A percentile compares a stretch with the other conserved stretches of the same genome.
Conservation (phyloP, 2,329 filamentous ascomycete genomes). For the Colletotrichum agaves region DNA sequence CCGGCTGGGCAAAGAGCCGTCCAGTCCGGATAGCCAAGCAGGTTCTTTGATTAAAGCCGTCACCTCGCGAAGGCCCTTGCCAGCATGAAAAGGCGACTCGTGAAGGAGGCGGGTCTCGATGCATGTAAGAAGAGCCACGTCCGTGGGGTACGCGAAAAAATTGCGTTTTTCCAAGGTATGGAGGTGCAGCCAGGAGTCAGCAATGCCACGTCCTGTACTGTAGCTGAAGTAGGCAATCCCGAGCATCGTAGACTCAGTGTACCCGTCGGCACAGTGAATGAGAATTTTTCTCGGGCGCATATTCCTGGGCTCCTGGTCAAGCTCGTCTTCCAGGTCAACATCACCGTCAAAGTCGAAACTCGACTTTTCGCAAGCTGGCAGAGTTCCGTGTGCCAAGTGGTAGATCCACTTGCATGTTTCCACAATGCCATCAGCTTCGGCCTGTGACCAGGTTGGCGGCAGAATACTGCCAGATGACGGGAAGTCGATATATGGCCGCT, state of each 20-base stretch:
- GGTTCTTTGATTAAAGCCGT: constrained; percentile 71
- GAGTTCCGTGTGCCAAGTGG: constrained; percentile 77
- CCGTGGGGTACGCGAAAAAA: constrained; percentile 94
- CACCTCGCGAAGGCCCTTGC: constrained; percentile 63
- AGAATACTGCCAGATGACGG: constrained; percentile 94
- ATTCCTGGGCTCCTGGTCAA: constrained; percentile 24
- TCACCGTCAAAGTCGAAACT: constrained; percentile 62
- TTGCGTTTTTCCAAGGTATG: constrained; percentile 86
- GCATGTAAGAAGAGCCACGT: constrained; percentile 82
- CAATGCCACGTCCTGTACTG: constrained; percentile 81
- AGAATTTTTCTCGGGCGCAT: constrained; percentile 74
- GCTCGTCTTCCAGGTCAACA: constrained; percentile 59
- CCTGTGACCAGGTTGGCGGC: constrained; percentile 83
- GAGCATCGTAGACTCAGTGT: constrained; percentile 92
- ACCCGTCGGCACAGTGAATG: constrained; percentile 94
- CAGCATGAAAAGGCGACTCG: constrained; percentile 69
- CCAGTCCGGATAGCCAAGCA: constrained; percentile 82
- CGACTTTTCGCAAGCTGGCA: constrained; percentile 41
- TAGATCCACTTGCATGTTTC: constrained; percentile 93
- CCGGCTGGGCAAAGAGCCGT: constrained; percentile 90
- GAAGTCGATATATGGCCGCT: constrained; percentile 73
- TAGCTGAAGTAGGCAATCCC: constrained; percentile 95
- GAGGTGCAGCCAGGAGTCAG: constrained; percentile 87
- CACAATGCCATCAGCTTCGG: constrained; percentile 84
- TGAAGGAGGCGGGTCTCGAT: constrained; percentile 81